Evolutionary conservation across 192 early-diverging fungal genomes (phyloP).

Genomic region (Backusella luteola): DNA sequence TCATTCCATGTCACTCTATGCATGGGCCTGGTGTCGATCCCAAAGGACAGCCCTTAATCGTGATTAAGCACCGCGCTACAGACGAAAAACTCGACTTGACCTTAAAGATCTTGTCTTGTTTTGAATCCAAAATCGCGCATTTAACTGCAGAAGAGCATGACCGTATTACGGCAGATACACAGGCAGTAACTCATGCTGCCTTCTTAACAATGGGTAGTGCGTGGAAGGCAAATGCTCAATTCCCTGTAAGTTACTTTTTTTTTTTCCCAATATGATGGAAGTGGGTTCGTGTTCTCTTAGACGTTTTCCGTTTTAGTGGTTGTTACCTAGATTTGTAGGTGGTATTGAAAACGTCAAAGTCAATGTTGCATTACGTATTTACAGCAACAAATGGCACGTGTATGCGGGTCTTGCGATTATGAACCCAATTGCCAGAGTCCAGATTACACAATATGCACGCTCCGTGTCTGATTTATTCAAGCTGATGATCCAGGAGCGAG

Average conservation of each 20-base stretch:
- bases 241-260: conserved; percentile 58
- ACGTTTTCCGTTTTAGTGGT: conserved; percentile 59
- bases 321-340: conserved; percentile 80
- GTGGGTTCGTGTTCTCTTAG: neutral
- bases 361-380: conserved; percentile 90
- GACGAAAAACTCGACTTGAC: conserved; percentile 58
- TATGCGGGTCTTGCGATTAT: conserved; percentile 93
- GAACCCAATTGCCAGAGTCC: conserved; percentile 83
- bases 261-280: neutral
- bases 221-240: conserved; percentile 79
- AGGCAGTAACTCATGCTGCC: conserved; percentile 94
- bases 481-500: conserved; percentile 88
- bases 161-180: conserved; percentile 95
- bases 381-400: conserved; percentile 96
- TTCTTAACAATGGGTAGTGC: conserved; percentile 94
- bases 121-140: conserved; percentile 83
- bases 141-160: conserved; percentile 87
- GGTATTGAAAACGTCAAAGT: conserved; percentile 98
- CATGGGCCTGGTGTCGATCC: conserved; percentile 91
- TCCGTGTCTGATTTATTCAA: conserved; percentile 92
- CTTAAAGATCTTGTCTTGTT: conserved; percentile 62
- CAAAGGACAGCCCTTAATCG: conserved; percentile 77
- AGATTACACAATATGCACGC: conserved; percentile 86
- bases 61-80: conserved; percentile 78
- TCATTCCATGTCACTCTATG: conserved; percentile 93